Conservation (phyloP, 2,329 filamentous ascomycete species). For the Calcarisporium arbuscula region DNA sequence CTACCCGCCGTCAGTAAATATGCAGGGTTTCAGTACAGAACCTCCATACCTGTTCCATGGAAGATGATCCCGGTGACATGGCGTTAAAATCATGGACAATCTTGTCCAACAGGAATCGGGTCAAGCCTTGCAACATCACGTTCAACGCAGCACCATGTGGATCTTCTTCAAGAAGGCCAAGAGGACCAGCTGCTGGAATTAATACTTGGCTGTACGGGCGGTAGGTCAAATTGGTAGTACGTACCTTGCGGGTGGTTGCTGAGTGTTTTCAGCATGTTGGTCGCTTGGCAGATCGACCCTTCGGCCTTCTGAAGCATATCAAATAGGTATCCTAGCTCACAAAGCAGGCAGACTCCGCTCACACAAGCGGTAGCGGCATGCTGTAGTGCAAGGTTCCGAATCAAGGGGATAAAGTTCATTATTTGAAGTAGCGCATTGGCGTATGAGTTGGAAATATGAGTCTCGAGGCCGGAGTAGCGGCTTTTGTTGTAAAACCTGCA, state of each 20-base stretch:
- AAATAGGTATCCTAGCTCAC: conserved; percentile 90
- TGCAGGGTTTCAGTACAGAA: background rate
- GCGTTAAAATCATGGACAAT: conserved; percentile 71
- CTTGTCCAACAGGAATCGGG: conserved; percentile 77
- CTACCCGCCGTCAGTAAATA: conserved; percentile 18
- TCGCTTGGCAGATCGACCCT: conserved; percentile 91
- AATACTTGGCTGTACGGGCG: background rate
- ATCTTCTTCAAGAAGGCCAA: conserved; percentile 82
- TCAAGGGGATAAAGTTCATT: conserved; percentile 80
- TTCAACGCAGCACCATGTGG: conserved; percentile 66
- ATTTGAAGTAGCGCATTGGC: conserved; percentile 89
- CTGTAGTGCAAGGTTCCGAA: conserved; percentile 81
- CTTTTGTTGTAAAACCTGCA: conserved; percentile 89
- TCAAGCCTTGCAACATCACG: conserved; percentile 78
- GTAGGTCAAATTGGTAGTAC: conserved; percentile 11
- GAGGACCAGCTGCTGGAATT: conserved; percentile 46
- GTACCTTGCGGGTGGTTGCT: conserved; percentile 71
- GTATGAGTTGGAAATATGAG: conserved; percentile 94
- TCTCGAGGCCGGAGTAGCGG: conserved; percentile 84
- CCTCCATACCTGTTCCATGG: conserved; percentile 64
- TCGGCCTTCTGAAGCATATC: conserved; percentile 98
- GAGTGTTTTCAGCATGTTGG: conserved; percentile 86
- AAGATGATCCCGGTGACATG: conserved; percentile 53
- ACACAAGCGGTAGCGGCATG: conserved; percentile 84
- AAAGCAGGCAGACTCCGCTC: conserved; percentile 77